Evolutionary conservation across 306 rosid species (phyloP).

Genomic region (Cucurbita maxima): DNA sequence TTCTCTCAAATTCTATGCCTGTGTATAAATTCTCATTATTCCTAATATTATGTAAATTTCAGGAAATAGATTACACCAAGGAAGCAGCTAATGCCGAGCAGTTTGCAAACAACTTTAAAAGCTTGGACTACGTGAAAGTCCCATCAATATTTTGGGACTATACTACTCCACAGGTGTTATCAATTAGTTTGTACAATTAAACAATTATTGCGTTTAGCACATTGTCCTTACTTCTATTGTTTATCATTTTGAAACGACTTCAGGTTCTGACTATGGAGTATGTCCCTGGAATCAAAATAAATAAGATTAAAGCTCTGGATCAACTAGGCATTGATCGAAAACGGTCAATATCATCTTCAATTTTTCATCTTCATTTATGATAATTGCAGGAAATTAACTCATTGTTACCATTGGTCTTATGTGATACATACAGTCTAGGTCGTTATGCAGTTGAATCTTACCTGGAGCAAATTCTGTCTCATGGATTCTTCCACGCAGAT

Average conservation of each 20-base stretch:
- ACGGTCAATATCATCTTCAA: conserved; percentile 32
- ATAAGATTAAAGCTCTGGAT: conserved; percentile 89
- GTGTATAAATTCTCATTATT: background rate
- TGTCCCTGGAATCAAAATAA: conserved; percentile 98
- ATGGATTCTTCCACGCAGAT: conserved; percentile 98
- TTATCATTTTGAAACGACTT: conserved; percentile 12
- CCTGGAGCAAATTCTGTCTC: conserved; percentile 94
- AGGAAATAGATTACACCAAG: conserved; percentile 99
- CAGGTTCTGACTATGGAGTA: conserved; percentile 98
- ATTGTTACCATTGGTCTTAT: conserved; percentile 3
- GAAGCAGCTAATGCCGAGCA: conserved; percentile 89
- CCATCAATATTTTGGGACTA: conserved; percentile 85
- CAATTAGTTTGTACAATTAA: background rate
- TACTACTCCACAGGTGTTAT: conserved; percentile 82
- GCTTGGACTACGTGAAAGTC: conserved; percentile 78
- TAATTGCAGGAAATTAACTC: background rate
- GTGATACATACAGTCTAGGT: conserved; percentile 50
- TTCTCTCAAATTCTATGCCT: background rate
- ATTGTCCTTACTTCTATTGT: background rate
- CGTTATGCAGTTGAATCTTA: conserved; percentile 97
- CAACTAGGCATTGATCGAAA: conserved; percentile 87
- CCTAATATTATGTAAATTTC: conserved; percentile 16
- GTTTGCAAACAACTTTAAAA: conserved; percentile 76
- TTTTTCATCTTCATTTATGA: conserved; percentile 4
- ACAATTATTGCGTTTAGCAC: background rate